Percentiles rank a stretch among this genome's conserved stretches.
These are phyloP conservation scores for Lathyrus sativus DNA, from an alignment of 306 rosid genomes.

Conservation along the genomic window DNA sequence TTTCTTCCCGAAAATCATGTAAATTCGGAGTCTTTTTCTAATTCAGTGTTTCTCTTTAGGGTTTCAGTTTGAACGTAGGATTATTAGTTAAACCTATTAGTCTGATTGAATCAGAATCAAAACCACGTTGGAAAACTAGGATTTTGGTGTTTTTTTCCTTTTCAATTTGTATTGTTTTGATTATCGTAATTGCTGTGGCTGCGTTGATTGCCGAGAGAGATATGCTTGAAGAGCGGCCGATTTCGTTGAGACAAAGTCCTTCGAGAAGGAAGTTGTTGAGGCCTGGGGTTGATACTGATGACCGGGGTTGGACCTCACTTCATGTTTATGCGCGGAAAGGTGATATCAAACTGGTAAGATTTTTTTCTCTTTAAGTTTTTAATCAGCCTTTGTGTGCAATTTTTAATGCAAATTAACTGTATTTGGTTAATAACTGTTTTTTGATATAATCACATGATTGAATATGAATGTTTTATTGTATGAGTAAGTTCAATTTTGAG, in stretches of 20 bases:
- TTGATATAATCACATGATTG: not conserved
- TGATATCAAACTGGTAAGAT: constrained; percentile 61
- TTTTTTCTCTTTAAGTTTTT: not conserved
- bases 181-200: constrained; percentile 7
- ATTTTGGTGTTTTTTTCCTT: not conserved
- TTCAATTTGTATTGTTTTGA: not conserved
- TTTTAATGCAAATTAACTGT: not conserved
- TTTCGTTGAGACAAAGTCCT: constrained; percentile 47
- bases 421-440: constrained; percentile 3
- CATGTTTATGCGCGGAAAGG: constrained; percentile 82
- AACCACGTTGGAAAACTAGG: not conserved
- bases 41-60: constrained; percentile 14
- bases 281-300: constrained; percentile 60
- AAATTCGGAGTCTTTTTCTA: constrained; percentile 30
- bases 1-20: constrained; percentile 39
- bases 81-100: not conserved
- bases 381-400: not conserved
- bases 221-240: constrained; percentile 49
- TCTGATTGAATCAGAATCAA: not conserved
- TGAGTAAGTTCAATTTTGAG: not conserved
- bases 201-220: constrained; percentile 13
- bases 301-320: constrained; percentile 87
- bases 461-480: not conserved
- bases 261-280: constrained; percentile 64
- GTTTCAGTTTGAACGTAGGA: not conserved